Evolutionary conservation across 768 basidiomycete species (phyloP).

Genomic region (Tulasnella sp.): DNA sequence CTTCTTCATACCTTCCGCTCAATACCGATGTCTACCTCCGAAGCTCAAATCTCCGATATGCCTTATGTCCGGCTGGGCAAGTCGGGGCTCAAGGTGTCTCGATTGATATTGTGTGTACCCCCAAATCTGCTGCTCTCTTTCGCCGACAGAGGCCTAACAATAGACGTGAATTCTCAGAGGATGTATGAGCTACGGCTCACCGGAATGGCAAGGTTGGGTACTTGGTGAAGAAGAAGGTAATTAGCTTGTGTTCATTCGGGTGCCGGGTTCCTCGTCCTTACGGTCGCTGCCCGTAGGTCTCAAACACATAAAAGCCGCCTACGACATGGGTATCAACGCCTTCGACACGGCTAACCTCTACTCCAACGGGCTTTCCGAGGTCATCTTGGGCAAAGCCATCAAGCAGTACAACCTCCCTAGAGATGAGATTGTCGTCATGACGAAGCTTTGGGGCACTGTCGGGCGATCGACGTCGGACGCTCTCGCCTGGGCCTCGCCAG

Average conservation of each 20-base stretch:
- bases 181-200: constrained; percentile 59
- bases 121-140: no score
- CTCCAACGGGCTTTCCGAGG: constrained; percentile 66
- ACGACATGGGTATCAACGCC: constrained; percentile 37
- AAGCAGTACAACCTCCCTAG: constrained; percentile 50
- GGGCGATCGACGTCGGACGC: background rate
- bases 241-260: constrained; percentile 39
- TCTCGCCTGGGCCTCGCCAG: background rate
- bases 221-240: constrained; percentile 55
- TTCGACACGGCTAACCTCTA: constrained; percentile 51
- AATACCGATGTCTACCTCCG: background rate
- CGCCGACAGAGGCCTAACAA: background rate
- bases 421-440: constrained; percentile 75
- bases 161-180: constrained; percentile 50
- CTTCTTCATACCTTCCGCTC: background rate
- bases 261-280: background rate
- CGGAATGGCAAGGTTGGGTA: constrained; percentile 61
- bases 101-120: constrained; percentile 6
- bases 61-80: constrained; percentile 17
- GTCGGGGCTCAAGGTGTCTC: constrained; percentile 22
- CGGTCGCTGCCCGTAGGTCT: background rate
- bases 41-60: constrained; percentile 1
- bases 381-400: constrained; percentile 73
- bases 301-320: constrained; percentile 30
- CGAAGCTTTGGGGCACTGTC: constrained; percentile 54